phyloP scores from a whole-genome alignment of 768 basidiomycete genomes.

The Leccinum pellstonianum region DNA sequence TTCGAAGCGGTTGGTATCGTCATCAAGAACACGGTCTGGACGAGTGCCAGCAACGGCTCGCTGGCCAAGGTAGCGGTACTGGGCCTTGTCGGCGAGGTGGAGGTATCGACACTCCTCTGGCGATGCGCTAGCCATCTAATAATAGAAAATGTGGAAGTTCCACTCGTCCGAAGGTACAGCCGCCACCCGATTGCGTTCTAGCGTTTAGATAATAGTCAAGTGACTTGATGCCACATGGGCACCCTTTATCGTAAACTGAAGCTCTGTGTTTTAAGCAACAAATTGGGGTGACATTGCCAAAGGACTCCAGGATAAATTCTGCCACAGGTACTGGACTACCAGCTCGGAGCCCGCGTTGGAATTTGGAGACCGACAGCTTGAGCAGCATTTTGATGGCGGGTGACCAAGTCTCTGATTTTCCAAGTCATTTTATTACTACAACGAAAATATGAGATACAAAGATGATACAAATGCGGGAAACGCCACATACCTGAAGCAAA shows the following conservation, averaged over 20 bases:
- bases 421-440: conserved; percentile 86
- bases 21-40: no score
- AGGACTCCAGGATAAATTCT: conserved; percentile 93
- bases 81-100: conserved; percentile 74
- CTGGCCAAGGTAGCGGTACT: conserved; percentile 86
- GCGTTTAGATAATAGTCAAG: conserved; percentile 84
- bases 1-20: no score
- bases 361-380: conserved; percentile 81
- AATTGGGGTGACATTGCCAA: conserved; percentile 90
- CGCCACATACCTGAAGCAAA: no score
- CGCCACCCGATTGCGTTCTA: conserved; percentile 81
- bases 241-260: conserved; percentile 92
- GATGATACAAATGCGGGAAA: no score
- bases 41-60: no score
- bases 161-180: conserved; percentile 87
- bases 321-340: conserved; percentile 82
- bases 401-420: conserved; percentile 88
- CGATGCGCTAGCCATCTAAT: conserved; percentile 88
- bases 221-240: conserved; percentile 87
- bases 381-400: conserved; percentile 88
- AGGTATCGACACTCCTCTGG: conserved; percentile 87
- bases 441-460: conserved; percentile 4
- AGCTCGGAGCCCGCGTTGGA: conserved; percentile 76
- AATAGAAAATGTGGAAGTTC: conserved; percentile 98
- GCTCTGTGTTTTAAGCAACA: conserved; percentile 97